A percentile compares a stretch with the other conserved stretches of the same genome.
These are phyloP conservation scores for Claviceps lovelessii DNA, from an alignment of 2,329 filamentous ascomycete genomes.

Conservation along the genomic window DNA sequence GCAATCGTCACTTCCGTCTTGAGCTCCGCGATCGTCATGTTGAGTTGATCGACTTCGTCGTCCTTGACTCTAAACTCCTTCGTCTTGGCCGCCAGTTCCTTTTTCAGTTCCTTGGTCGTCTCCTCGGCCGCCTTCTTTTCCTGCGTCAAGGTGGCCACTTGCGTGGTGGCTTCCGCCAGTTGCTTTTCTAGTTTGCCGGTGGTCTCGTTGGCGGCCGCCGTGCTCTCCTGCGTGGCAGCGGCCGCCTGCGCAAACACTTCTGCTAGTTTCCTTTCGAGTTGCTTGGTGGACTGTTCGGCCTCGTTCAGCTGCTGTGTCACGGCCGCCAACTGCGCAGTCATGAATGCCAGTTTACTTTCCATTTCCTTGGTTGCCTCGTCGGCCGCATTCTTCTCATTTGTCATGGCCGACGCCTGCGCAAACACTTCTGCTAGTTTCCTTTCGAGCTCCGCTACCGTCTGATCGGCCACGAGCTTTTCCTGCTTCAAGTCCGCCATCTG, in stretches of 20 bases:
- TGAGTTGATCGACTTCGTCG: conserved; percentile 34
- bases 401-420: conserved; percentile 15
- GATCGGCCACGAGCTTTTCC: conserved; percentile 15
- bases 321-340: conserved; percentile 21
- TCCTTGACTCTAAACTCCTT: conserved; percentile 34
- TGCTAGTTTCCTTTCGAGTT: conserved; percentile 13
- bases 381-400: conserved; percentile 13
- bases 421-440: conserved; percentile 9
- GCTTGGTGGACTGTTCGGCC: conserved; percentile 15
- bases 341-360: conserved; percentile 14
- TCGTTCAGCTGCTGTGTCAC: conserved; percentile 12
- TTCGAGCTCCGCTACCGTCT: conserved; percentile 13
- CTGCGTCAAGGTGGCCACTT: conserved; percentile 16
- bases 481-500: conserved; percentile 16
- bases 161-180: conserved; percentile 10
- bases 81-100: conserved; percentile 20
- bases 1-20: conserved; percentile 49
- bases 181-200: conserved; percentile 14
- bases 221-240: conserved; percentile 14
- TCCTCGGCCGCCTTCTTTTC: conserved; percentile 16
- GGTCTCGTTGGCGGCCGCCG: conserved; percentile 16
- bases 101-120: conserved; percentile 13
- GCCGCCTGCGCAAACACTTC: conserved; percentile 11
- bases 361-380: conserved; percentile 16
- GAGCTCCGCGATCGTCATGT: conserved; percentile 39